Base-by-base conservation (phyloP, 805 yeast genomes). In the Yamadazyma sp. region DNA sequence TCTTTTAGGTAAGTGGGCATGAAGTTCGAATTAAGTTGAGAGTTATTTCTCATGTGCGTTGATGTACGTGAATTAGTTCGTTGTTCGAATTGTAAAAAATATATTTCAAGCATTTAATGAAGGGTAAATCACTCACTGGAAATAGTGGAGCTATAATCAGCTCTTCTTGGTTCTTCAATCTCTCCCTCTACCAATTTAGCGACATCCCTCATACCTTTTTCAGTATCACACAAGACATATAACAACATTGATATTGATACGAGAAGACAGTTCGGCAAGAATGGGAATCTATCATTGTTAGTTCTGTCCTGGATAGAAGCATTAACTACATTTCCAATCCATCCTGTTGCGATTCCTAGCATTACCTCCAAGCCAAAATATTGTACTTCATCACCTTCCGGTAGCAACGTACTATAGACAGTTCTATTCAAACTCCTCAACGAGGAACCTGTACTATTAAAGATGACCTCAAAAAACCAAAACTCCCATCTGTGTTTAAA, bases 401-500 rank as follows among this genome's bases (percentile, higher is more conserved):
- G 73, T 11, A 68, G 45, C 34, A 68, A 46, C 0, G 68, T 48
- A 22, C 67, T 61, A 37, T 67, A 67, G 0, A 64, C 48, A 0
- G 59, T 54, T 41, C 73, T 51, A 32, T 66, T 64, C 29, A 67
- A 37, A 0, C 66, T 55, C 30, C 73, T 49, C 32, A 67, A 44
- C 1, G 70, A 59, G 5, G 67, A 59, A 8, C 68, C 59, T 1
- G 62, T 33, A 3, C 60, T 50, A 7, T 65, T 53, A 37, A 60
- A 62, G n/a, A 66, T 42, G 0, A 65, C 59, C 31, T 64, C 70
- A 44, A 65, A 60, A 0, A 57, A 17, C 73, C 73, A 68, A 37
- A 67, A 67, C 42, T 68, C 72, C 68, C 70, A 62, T 18, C 71
- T 37, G 34, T 60, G 57, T 40, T 66, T 65, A 53, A 64, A 66